Evolutionary conservation across 495 filamentous ascomycete genomes (phyloP).

Genomic region (Apodospora peruviana): DNA sequence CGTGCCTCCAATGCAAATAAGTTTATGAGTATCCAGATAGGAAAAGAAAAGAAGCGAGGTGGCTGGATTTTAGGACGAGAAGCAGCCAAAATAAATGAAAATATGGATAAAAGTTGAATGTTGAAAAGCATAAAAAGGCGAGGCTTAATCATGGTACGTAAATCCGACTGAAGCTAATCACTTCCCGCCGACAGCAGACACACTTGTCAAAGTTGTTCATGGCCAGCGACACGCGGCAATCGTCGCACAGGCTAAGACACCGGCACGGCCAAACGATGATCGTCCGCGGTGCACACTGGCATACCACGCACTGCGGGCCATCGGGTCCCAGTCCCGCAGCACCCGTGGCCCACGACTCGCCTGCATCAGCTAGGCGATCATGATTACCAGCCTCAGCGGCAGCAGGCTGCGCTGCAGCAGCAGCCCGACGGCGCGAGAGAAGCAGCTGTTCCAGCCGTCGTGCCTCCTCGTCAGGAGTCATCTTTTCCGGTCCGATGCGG

Average conservation of each 20-base stretch:
- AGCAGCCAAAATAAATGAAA: too few species aligned
- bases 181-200: conserved; percentile 84
- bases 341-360: conserved; percentile 56
- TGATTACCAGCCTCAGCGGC: conserved; percentile 8
- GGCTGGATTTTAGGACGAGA: too few species aligned
- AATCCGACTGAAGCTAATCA: conserved; percentile 79
- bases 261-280: conserved; percentile 96
- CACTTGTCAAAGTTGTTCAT: conserved; percentile 97
- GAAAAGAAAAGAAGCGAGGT: too few species aligned
- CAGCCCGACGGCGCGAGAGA: conserved; percentile 48
- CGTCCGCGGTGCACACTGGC: conserved; percentile 78
- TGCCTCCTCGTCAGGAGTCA: conserved; percentile 66
- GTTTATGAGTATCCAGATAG: too few species aligned
- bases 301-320: conserved; percentile 89
- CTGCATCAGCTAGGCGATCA: conserved; percentile 1
- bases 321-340: conserved; percentile 64
- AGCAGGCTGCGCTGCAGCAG: conserved; percentile 8
- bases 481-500: conserved; percentile 20
- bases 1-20: too few species aligned
- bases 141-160: conserved; percentile 73
- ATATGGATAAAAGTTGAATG: too few species aligned
- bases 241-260: conserved; percentile 89
- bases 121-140: too few species aligned
- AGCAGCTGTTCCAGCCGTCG: conserved; percentile 77
- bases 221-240: conserved; percentile 86